These are phyloP conservation scores for Hypoxylon trugodes DNA, from an alignment of 495 filamentous ascomycete species.

Conservation along the genomic window DNA sequence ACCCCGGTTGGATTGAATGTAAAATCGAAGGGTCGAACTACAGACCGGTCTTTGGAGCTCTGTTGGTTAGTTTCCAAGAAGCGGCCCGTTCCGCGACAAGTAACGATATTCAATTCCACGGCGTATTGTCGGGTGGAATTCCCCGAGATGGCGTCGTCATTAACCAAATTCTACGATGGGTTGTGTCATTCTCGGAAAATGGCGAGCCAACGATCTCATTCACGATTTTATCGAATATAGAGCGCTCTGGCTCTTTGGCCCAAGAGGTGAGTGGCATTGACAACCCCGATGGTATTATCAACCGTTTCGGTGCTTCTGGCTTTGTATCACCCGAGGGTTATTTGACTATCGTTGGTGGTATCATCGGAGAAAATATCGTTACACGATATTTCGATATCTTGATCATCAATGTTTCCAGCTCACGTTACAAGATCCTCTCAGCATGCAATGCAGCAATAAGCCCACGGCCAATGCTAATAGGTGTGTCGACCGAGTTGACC, in stretches of 20 bases:
- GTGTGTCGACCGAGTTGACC: conserved; percentile 58
- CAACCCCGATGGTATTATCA: conserved; percentile 27
- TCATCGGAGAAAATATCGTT: conserved; percentile 50
- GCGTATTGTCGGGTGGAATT: conserved; percentile 76
- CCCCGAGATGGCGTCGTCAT: conserved; percentile 64
- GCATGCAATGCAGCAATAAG: conserved; percentile 7
- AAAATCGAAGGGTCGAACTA: conserved; percentile 47
- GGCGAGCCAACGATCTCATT: conserved; percentile 41
- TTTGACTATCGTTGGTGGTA: conserved; percentile 59
- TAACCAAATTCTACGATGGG: conserved; percentile 63
- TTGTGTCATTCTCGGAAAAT: conserved; percentile 41
- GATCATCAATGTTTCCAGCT: conserved; percentile 14
- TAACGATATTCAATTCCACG: conserved; percentile 45
- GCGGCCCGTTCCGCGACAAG: background rate
- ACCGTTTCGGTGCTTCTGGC: conserved; percentile 49
- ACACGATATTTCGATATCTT: conserved; percentile 46
- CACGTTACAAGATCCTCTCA: conserved; percentile 22
- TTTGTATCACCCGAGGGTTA: conserved; percentile 37
- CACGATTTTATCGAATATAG: conserved; percentile 8
- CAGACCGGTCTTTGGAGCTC: conserved; percentile 68
- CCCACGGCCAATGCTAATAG: conserved; percentile 70
- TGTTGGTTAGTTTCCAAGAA: conserved; percentile 42
- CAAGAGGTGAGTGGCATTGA: background rate
- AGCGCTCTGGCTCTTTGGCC: background rate
- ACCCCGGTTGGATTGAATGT: conserved; percentile 56